phyloP scores from a whole-genome alignment of 805 yeast genomes.

The Grigorovia humatica region DNA sequence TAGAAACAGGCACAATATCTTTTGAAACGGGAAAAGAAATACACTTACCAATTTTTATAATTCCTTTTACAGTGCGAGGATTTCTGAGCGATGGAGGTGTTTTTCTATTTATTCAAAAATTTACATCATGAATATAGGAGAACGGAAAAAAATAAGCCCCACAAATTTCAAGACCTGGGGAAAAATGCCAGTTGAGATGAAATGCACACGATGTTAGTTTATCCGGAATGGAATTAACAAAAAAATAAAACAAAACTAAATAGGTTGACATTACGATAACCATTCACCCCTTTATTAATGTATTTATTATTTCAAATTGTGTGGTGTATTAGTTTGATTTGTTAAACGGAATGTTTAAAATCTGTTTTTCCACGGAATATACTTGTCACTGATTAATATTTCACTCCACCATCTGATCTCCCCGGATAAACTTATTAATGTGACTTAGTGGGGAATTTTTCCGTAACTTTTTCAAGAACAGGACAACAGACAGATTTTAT shows the following conservation, averaged over 20 bases:
- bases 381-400: background rate
- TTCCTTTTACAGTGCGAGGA: background rate
- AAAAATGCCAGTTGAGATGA: background rate
- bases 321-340: no score
- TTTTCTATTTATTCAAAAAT: background rate
- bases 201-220: background rate
- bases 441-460: background rate
- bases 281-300: no score
- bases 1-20: background rate
- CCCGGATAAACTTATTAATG: background rate
- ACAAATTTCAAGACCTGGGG: background rate
- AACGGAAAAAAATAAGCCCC: background rate
- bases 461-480: background rate
- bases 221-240: background rate
- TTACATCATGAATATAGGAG: background rate
- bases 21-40: background rate
- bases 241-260: background rate
- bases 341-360: no score
- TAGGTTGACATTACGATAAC: no score
- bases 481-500: no score
- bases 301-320: no score
- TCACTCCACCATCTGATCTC: background rate
- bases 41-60: background rate
- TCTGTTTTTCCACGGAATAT: background rate
- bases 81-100: background rate